phyloP scores from a whole-genome alignment of 257 asterid species.

The Verbascum thapsus region DNA sequence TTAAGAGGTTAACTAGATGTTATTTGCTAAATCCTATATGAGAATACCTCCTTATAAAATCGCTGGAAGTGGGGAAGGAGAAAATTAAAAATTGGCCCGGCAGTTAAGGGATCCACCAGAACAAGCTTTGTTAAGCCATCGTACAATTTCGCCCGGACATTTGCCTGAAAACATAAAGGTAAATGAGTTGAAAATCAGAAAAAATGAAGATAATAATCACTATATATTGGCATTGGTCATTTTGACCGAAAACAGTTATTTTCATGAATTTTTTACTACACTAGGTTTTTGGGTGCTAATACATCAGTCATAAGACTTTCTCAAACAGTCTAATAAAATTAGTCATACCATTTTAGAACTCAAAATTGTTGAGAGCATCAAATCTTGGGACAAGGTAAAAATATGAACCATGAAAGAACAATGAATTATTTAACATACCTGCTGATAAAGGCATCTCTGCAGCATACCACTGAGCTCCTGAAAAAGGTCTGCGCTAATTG shows the following conservation, averaged over 20 bases:
- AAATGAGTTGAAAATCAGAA: constrained; percentile 3
- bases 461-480: constrained; percentile 81
- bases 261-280: not conserved
- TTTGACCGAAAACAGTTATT: not conserved
- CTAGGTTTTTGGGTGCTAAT: constrained; percentile 1
- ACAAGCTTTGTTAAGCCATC: constrained; percentile 76
- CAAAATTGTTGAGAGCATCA: not conserved
- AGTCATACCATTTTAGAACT: constrained; percentile 1
- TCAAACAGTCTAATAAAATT: constrained; percentile 5
- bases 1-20: not conserved
- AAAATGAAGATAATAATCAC: constrained; percentile 4
- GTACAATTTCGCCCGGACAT: constrained; percentile 64
- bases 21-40: constrained; percentile 17
- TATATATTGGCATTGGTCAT: not conserved
- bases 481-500: constrained; percentile 58
- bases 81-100: constrained; percentile 62
- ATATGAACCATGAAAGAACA: constrained; percentile 15
- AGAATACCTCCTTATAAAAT: constrained; percentile 70
- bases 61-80: constrained; percentile 73
- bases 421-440: constrained; percentile 45
- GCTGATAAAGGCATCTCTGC: constrained; percentile 89
- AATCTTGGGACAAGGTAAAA: constrained; percentile 14
- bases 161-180: constrained; percentile 51
- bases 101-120: constrained; percentile 67
- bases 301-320: not conserved